A percentile compares a stretch with the other conserved stretches of the same genome.
phyloP scores from a whole-genome alignment of 73 alveolate genomes.

The Tetrahymena malaccensis region DNA sequence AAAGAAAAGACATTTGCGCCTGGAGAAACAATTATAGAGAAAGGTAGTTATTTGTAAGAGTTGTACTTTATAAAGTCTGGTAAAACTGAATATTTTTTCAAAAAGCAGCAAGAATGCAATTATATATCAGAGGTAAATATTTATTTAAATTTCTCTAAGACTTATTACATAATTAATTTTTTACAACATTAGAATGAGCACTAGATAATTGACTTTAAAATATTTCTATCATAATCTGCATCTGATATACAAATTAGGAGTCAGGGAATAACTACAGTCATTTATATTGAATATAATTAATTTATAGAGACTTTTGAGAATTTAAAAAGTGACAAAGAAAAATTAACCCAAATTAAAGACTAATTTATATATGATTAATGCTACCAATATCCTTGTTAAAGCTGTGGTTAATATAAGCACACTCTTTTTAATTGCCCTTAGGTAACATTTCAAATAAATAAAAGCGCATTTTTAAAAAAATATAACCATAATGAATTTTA shows the following conservation, averaged over 20 bases:
- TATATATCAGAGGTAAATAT: not conserved
- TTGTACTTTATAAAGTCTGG: not conserved
- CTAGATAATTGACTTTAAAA: not conserved
- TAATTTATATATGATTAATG: not conserved
- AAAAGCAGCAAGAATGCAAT: not conserved
- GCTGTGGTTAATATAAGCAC: not conserved
- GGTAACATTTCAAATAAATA: not conserved
- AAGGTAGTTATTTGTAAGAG: not conserved
- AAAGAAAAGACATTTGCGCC: not conserved
- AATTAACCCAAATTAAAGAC: not conserved
- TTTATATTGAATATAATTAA: not conserved
- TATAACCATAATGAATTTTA: not conserved
- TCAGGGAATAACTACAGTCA: not conserved
- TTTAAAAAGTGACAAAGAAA: not conserved
- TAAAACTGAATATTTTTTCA: not conserved
- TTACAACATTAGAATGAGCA: not conserved
- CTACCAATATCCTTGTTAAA: not conserved
- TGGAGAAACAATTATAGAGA: not conserved
- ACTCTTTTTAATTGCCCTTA: not conserved
- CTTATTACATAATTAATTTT: too few species aligned
- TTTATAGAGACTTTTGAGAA: not conserved
- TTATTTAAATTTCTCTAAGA: too few species aligned
- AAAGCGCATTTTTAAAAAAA: not conserved
- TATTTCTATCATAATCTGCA: not conserved
- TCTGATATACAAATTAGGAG: not conserved